Base-by-base conservation (phyloP, 306 rosid genomes). In the Sophora flavescens region DNA sequence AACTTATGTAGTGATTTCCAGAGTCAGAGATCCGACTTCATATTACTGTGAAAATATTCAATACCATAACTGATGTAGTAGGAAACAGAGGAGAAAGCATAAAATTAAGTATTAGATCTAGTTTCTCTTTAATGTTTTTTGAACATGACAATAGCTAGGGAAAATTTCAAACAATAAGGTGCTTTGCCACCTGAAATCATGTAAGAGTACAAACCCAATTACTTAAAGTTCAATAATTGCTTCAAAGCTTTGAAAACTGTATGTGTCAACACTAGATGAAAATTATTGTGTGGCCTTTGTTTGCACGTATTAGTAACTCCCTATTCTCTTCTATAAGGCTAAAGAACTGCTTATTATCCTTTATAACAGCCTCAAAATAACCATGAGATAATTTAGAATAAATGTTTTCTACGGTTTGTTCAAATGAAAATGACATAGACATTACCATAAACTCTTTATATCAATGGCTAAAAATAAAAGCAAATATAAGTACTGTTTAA, bases 261-360 rank as follows among this genome's bases (percentile, higher is more conserved):
- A 30, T 66, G 48, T 26, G 15, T 12, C 8, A 17, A 33, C 52
- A 11, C 17, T 65, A 45, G 48, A 61, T 67, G 8, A 63, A 59
- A 30, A 59, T 75, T 67, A 90, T 57, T 39, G 97, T 85, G 81
- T 95, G 99, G 79, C 97, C 99, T 89, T 95, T 97, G 81, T 92
- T 95, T 65, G n/a, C n/a, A n/a, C n/a, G n/a, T n/a, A n/a, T n/a
- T n/a, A n/a, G n/a, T n/a, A n/a, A n/a, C n/a, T n/a, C n/a, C n/a
- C n/a, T n/a, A n/a, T n/a, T n/a, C n/a, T n/a, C n/a, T n/a, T n/a
- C n/a, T n/a, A n/a, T n/a, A n/a, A n/a, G n/a, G n/a, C n/a, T n/a
- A n/a, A n/a, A n/a, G n/a, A n/a, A n/a, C n/a, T n/a, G n/a, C n/a
- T n/a, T n/a, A n/a, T n/a, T n/a, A n/a, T n/a, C n/a, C n/a, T n/a